A percentile compares a stretch with the other conserved stretches of the same genome.
Evolutionary conservation across 139 green algal genomes (phyloP).

Genomic region (Chlorella sp.): DNA sequence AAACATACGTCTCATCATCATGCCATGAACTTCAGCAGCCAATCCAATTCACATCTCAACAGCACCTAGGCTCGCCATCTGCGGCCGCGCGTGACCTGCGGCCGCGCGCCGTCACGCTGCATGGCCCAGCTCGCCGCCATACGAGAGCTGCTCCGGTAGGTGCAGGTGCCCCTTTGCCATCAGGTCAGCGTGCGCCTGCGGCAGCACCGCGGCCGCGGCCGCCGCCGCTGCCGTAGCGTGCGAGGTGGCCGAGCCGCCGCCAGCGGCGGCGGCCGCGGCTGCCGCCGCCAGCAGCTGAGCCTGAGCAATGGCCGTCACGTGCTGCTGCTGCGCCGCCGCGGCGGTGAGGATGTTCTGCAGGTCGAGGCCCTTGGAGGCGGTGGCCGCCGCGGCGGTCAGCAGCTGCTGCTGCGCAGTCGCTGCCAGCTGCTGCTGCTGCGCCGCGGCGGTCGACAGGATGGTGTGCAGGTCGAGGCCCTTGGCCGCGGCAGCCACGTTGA

Average conservation of each 20-base stretch:
- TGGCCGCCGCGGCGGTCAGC: conserved; percentile 12
- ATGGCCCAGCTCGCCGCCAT: too few species aligned
- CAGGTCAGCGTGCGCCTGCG: not conserved
- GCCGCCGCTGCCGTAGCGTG: not conserved
- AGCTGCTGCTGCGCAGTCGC: conserved; percentile 9
- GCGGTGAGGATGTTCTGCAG: conserved; percentile 2
- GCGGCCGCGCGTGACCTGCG: too few species aligned
- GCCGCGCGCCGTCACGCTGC: too few species aligned
- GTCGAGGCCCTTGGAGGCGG: conserved; percentile 12
- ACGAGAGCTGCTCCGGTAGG: too few species aligned
- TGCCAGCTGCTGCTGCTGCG: conserved; percentile 3
- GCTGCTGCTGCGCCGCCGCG: conserved; percentile 10
- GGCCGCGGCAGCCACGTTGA: conserved; percentile 11
- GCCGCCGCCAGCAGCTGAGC: not conserved
- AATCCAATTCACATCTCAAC: too few species aligned
- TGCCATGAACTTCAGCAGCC: too few species aligned
- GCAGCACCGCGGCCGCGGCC: not conserved
- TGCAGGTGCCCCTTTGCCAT: too few species aligned
- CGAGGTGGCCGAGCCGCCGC: not conserved
- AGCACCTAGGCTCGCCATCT: too few species aligned
- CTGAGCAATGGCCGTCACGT: conserved; percentile 1
- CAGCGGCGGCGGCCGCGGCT: not conserved
- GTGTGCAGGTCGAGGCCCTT: conserved; percentile 16
- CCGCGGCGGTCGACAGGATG: not conserved
- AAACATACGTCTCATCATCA: too few species aligned